Conservation (phyloP, 345 rosid genomes). For the Populus ilicifolia region DNA sequence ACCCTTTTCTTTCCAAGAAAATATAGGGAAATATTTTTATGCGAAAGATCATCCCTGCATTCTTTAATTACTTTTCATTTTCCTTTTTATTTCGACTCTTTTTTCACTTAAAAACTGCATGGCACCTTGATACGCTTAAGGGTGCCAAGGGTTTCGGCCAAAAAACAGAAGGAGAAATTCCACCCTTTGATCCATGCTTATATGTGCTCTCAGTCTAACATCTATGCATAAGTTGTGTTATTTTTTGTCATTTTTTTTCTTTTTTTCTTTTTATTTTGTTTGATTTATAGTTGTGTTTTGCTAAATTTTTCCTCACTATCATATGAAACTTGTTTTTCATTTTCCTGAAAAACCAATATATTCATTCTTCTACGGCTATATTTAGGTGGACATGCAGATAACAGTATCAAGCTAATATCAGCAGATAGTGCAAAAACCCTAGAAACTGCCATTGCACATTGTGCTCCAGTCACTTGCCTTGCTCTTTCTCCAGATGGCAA, state of each 20-base stretch:
- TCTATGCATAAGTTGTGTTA: not conserved
- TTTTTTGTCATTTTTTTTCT: not conserved
- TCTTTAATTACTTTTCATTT: not conserved
- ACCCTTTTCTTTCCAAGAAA: not conserved
- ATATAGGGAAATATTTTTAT: not conserved
- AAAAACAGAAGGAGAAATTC: not conserved
- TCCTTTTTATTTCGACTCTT: not conserved
- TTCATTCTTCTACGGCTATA: not conserved
- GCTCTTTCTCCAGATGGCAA: constrained; percentile 82
- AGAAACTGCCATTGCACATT: constrained; percentile 84
- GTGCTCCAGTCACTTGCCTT: constrained; percentile 96
- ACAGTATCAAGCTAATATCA: constrained; percentile 79
- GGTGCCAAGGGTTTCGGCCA: not conserved
- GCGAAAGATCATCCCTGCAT: not conserved
- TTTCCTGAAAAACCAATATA: not conserved
- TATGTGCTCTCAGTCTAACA: not conserved
- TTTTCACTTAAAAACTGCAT: not conserved
- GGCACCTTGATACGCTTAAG: not conserved
- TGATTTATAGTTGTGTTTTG: not conserved
- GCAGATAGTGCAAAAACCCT: constrained; percentile 86
- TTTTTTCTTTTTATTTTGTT: not conserved
- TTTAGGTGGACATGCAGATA: constrained; percentile 94
- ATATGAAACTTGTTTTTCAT: not conserved
- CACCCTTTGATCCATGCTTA: not conserved
- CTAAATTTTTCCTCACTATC: not conserved